Evolutionary conservation across 306 rosid genomes (phyloP).

Genomic region (Medicago lupulina): DNA sequence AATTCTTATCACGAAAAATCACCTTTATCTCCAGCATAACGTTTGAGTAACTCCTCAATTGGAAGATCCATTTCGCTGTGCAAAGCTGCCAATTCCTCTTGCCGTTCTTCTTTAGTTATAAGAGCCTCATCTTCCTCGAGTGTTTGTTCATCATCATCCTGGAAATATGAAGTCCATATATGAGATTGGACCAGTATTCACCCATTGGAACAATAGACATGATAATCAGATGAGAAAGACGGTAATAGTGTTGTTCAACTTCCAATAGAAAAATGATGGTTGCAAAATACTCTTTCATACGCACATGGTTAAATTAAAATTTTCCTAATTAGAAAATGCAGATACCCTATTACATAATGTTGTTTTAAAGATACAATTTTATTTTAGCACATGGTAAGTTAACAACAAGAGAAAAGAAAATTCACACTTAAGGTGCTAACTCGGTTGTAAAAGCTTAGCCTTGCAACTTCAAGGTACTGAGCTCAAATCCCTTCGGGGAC

Average conservation of each 20-base stretch:
- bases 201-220: constrained; percentile 40
- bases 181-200: constrained; percentile 29
- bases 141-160: constrained; percentile 95
- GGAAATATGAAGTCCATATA: constrained; percentile 50
- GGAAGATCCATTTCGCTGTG: constrained; percentile 88
- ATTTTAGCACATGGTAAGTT: constrained; percentile 20
- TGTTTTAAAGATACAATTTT: constrained; percentile 7
- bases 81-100: constrained; percentile 87
- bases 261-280: constrained; percentile 33
- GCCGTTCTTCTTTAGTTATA: constrained; percentile 81
- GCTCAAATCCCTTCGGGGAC: too few species aligned
- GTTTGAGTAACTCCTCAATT: constrained; percentile 86
- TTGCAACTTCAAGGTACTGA: too few species aligned
- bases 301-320: constrained; percentile 33
- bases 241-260: constrained; percentile 25
- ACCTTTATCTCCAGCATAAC: constrained; percentile 69
- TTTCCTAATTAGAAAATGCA: constrained; percentile 22
- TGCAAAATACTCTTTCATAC: constrained; percentile 22
- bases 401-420: neutral
- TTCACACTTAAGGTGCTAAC: too few species aligned
- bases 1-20: constrained; percentile 24
- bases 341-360: constrained; percentile 11
- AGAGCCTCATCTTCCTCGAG: constrained; percentile 92
- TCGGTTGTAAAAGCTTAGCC: too few species aligned
- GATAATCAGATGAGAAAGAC: constrained; percentile 40